Base-by-base conservation (phyloP, 2,329 filamentous ascomycete species). In the Trichoderma aggressivum region DNA sequence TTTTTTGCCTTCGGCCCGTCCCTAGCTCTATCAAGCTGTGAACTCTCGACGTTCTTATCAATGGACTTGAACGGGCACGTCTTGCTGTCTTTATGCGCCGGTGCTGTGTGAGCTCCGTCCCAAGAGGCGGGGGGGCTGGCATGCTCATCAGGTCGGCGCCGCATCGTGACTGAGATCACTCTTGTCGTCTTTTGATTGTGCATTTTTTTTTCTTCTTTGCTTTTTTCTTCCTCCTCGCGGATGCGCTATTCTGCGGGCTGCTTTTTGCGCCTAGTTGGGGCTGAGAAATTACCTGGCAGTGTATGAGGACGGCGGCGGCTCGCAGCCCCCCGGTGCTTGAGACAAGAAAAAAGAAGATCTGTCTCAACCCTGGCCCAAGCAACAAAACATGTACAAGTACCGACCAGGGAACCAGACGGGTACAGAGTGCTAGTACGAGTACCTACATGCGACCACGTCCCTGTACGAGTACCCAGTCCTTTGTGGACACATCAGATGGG, bases 191-290 rank as follows among this genome's bases (percentile, higher is more conserved):
- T 55, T 53, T 64, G 26, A 30, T 12, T 59, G 4, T 58, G 53
- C 26, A 3, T 58, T 56, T 56, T 28, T 58, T 59, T 32, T 34
- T 34, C 53, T 59, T 59, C 11, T 30, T 32, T 34, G 18, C 18
- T 59, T 64, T 39, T 34, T 43, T 36, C 11, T 14, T n/a, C n/a
- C 8, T 14, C 39, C 36, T 53, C 36, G 55, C 50, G 43, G 55
- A 71, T 39, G 69, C 61, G 69, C 69, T 59, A 59, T 70, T 47
- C 47, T 64, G 71, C 53, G 70, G 72, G 72, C 72, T 74, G 70
- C 60, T 43, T 74, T 72, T 73, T 72, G 73, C 73, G 73, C 73
- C 73, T 70, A 58, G 63, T 43, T 65, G 28, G 39, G 34, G 39
- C n/a, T 62, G 55, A 62, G 50, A 28, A 10, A 43, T 50, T 50